Base-by-base conservation (phyloP, 1,284 basidiomycete genomes). In the Fomitopsis betulina region DNA sequence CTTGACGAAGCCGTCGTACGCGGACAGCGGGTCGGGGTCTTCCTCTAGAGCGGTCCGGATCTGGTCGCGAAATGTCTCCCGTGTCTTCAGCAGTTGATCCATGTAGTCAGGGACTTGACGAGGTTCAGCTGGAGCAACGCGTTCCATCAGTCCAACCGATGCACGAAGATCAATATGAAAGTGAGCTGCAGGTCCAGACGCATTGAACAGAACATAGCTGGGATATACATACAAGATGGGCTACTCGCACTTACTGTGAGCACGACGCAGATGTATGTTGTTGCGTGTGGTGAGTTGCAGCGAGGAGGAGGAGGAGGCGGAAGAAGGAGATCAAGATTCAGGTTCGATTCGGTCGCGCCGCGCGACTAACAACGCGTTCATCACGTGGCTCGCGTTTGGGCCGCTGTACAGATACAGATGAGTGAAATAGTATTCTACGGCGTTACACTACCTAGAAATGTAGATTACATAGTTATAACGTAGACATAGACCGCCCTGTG, bases 21-120 rank as follows among this genome's bases (percentile, higher is more conserved):
- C 75, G 2, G 80, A 80, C n/a, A 88, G 75, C n/a, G 85, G 85
- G 66, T 87, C 85, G 53, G 89, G 87, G 62, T 87, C 85, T 53
- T 89, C 85, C 25, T 73, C 74, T 37, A 82, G 71, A 3, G 78
- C 77, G 15, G 60, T 70, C 21, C 54, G 53, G 40, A 79, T 73
- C 51, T 72, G 68, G 0, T 69, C 61, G 27, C 73, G 70, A 64
- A 73, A 75, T 47, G 70, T 65, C n/a, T 70, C 65, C 9, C 73
- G 70, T 62, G 74, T 69, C 23, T 69, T 67, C 49, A 71, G 68
- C 25, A 77, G 67, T 30, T 72, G 50, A 5, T 59, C 55, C 58
- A 56, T 59, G 12, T 17, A n/a, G 27, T 12, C 23, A 17, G 40
- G 15, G 33, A 6, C 35, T 37, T 37, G 35, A 3, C 3, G 5